These are phyloP conservation scores for Ampelocalamus luodianensis DNA, from an alignment of 176 grass and related monocot species.

Conservation along the genomic window DNA sequence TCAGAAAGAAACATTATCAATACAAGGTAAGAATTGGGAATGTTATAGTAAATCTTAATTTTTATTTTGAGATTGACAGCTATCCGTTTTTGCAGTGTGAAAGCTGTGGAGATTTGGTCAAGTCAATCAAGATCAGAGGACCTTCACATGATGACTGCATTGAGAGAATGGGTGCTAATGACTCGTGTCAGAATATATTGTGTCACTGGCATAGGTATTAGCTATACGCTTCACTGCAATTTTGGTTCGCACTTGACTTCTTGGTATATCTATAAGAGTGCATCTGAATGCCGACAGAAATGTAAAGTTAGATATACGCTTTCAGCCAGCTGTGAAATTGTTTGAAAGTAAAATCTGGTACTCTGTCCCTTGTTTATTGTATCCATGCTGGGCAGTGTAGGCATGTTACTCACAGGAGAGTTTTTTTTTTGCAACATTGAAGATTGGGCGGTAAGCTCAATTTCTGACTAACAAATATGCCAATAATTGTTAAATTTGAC, in stretches of 20 bases:
- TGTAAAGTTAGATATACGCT: constrained; percentile 17
- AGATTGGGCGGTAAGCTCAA: neutral
- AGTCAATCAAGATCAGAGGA: constrained; percentile 44
- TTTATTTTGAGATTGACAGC: constrained; percentile 38
- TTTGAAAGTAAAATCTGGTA: neutral
- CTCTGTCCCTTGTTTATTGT: constrained; percentile 5
- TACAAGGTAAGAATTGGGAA: constrained; percentile 47
- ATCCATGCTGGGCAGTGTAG: neutral
- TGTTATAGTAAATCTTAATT: constrained; percentile 30
- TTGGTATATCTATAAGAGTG: neutral
- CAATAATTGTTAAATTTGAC: neutral
- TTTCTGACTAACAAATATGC: neutral
- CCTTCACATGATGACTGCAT: constrained; percentile 58
- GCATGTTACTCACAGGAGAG: neutral
- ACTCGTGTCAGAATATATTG: constrained; percentile 41
- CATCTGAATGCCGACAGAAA: constrained; percentile 9
- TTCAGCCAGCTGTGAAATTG: neutral
- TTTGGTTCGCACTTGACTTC: neutral
- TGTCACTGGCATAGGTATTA: constrained; percentile 71
- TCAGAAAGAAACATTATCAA: constrained; percentile 46
- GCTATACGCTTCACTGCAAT: constrained; percentile 26
- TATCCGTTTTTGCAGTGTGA: constrained; percentile 54
- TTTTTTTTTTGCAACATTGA: constrained; percentile 5
- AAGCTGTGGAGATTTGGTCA: constrained; percentile 58
- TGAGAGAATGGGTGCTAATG: constrained; percentile 47